These are phyloP conservation scores for Gaeumannomyces tritici DNA, from an alignment of 2,329 filamentous ascomycete genomes.

Conservation along the genomic window DNA sequence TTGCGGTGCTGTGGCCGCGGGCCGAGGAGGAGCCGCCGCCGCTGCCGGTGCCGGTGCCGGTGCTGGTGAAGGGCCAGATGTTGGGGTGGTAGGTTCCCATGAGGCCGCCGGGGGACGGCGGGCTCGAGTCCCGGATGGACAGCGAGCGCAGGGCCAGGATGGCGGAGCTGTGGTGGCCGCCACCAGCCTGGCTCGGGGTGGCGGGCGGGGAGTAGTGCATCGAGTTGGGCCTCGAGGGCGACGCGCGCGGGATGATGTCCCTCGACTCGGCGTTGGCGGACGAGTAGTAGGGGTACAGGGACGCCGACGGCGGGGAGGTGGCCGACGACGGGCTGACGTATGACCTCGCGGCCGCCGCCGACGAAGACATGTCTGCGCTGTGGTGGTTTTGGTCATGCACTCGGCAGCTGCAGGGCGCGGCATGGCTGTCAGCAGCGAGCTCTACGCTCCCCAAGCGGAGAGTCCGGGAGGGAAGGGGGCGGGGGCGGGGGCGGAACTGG, in stretches of 20 bases:
- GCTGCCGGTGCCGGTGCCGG: constrained; percentile 16
- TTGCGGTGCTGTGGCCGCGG: constrained; percentile 32
- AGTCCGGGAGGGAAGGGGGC: too few species aligned
- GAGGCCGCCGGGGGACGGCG: constrained; percentile 36
- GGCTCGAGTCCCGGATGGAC: constrained; percentile 43
- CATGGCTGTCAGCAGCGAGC: constrained; percentile 6
- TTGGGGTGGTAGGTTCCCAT: constrained; percentile 24
- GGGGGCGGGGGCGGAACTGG: too few species aligned
- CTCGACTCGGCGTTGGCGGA: constrained; percentile 39
- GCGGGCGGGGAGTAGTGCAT: constrained; percentile 46
- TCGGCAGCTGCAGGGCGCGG: constrained; percentile 45
- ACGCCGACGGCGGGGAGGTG: constrained; percentile 14
- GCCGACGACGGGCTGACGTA: constrained; percentile 14
- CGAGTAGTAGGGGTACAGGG: constrained; percentile 31
- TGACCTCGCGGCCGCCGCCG: constrained; percentile 17
- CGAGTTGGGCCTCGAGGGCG: constrained; percentile 49
- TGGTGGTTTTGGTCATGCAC: constrained; percentile 37
- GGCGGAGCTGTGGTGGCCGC: constrained; percentile 35
- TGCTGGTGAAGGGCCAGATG: constrained; percentile 40
- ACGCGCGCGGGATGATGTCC: constrained; percentile 55
- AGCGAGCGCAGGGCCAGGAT: constrained; percentile 47
- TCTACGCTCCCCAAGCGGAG: too few species aligned
- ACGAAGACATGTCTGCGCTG: constrained; percentile 14
- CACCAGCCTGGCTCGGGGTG: constrained; percentile 32
- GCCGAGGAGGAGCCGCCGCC: too few species aligned